Percentiles rank a stretch among this genome's conserved stretches.
These are phyloP conservation scores for Chiua sp. DNA, from an alignment of 1,284 basidiomycete species.

Conservation along the genomic window DNA sequence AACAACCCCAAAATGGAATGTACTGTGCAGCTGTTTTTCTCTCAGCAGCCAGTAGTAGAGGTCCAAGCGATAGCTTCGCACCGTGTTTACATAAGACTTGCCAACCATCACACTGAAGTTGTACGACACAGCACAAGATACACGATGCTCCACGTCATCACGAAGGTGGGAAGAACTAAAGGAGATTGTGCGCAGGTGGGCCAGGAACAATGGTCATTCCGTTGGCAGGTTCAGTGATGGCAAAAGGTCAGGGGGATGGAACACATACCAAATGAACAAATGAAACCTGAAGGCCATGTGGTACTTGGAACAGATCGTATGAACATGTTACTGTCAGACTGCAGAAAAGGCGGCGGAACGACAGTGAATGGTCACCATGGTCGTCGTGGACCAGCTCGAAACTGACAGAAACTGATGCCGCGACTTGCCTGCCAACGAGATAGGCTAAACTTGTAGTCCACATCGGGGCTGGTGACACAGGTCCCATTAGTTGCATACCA, in stretches of 20 bases:
- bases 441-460: too few relatives aligned
- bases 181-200: neutral
- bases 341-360: neutral
- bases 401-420: too few relatives aligned
- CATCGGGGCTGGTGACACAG: neutral
- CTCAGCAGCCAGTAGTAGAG: neutral
- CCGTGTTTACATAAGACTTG: neutral
- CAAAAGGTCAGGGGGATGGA: neutral
- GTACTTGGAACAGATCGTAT: neutral
- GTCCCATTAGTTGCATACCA: neutral
- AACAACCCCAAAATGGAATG: too few relatives aligned
- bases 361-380: too few relatives aligned
- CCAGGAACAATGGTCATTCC: neutral
- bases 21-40: neutral
- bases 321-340: too few relatives aligned
- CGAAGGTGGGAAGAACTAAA: neutral
- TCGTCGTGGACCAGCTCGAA: too few relatives aligned
- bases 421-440: too few relatives aligned
- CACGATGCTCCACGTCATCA: neutral
- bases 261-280: neutral
- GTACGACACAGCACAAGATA: neutral
- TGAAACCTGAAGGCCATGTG: neutral
- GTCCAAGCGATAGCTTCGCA: neutral
- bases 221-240: neutral
- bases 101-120: neutral